These are phyloP conservation scores for Syzygium syzygioides DNA, from an alignment of 441 rosid species.

Conservation along the genomic window DNA sequence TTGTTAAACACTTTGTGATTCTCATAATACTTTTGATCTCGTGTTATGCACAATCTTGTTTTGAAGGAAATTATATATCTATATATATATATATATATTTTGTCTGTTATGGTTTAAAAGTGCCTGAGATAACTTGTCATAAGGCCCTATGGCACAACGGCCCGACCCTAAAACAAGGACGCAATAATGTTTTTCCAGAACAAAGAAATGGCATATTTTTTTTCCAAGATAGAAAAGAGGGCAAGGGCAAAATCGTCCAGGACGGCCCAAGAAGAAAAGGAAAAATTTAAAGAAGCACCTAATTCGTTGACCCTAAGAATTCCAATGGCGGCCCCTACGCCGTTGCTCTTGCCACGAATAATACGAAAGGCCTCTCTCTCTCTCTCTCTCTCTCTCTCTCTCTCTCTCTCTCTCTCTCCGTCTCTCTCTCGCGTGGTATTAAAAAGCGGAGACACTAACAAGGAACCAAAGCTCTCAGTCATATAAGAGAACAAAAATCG, in stretches of 20 bases:
- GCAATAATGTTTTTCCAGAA: background rate
- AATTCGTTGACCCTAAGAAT: constrained; percentile 75
- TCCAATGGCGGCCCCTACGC: constrained; percentile 99
- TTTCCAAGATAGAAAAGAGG: background rate
- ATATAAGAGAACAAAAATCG: background rate
- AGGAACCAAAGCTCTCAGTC: constrained; percentile 36
- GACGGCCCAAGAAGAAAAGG: background rate
- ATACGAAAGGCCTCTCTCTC: background rate
- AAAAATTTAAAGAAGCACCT: constrained; percentile 10
- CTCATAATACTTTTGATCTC: background rate
- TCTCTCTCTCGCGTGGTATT: constrained; percentile 14
- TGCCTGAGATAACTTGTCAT: background rate
- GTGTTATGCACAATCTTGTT: background rate
- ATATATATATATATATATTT: background rate
- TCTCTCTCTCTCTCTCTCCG: constrained; percentile 7
- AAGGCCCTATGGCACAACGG: background rate
- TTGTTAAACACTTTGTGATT: background rate
- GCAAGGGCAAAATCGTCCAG: constrained; percentile 24
- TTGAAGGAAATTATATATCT: no score
- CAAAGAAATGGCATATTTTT: background rate
- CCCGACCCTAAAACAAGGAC: background rate
- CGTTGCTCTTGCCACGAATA: constrained; percentile 57
- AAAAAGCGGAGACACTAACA: constrained; percentile 36
- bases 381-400: background rate
- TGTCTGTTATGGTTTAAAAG: background rate